Evolutionary conservation across 306 rosid species (phyloP), one percentile per base, ranked within the genome.

Genomic region (Prunus fruticosa): DNA sequence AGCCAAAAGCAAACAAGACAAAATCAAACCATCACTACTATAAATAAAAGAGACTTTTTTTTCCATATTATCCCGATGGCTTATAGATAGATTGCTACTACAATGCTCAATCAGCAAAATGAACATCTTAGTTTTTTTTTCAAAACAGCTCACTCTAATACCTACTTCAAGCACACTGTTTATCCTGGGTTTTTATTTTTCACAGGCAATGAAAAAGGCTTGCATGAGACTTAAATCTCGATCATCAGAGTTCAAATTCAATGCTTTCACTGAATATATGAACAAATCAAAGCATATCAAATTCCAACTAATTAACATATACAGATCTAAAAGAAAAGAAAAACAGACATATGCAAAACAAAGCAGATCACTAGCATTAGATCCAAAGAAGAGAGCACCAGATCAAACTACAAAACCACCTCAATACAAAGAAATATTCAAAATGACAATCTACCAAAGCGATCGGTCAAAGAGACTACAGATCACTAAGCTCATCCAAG

Each of bases 341-440:
- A 38, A 38, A 38, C 43, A 38, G 43, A 38, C 9, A 38, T 6
- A 38, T 38, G 43, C 43, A 38, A 38, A 38, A 32, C 12, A 6
- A n/a, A 27, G 27, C 16, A 11, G 20, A 67, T 73, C 74, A 14
- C 45, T 60, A 52, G 19, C 25, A 32, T 14, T 6, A 80, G 77
- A 85, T 78, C 77, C 75, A 25, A 46, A 41, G 11, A 30, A 6
- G 43, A 34, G 56, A 73, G 56, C 73, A 43, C 10, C 67, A 87
- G 80, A 84, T 86, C 87, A 84, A 78, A 53, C 67, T 50, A 63
- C 34, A 66, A 79, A 79, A 50, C 80, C 9, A 41, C n/a, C 70
- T 3, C 74, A 54, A 76, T 67, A 43, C 51, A 56, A 19, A 52
- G 11, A 56, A 80, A 52, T 34, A 2, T 12, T 63, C n/a, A 12